phyloP scores from a whole-genome alignment of 805 yeast genomes.

The Wickerhamiella siamensis region DNA sequence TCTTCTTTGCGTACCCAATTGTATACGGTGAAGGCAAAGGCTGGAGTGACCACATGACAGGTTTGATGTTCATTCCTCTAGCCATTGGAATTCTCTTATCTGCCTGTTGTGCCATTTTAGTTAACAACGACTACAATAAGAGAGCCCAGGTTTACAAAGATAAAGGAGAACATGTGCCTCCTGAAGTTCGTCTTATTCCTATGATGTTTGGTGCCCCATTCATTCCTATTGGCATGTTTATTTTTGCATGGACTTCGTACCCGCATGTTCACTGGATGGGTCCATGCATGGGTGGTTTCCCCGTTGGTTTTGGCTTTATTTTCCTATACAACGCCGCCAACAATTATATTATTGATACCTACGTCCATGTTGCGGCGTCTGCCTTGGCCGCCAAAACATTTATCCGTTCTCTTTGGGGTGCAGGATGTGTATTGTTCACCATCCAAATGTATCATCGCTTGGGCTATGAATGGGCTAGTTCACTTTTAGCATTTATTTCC shows the following conservation, averaged over 20 bases:
- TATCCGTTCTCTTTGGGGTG: slow-evolving; percentile 40
- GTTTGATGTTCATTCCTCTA: slow-evolving; percentile 51
- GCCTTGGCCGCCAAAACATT: slow-evolving; percentile 72
- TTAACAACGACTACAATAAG: slow-evolving; percentile 27
- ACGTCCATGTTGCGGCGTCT: slow-evolving; percentile 46
- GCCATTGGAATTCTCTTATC: slow-evolving; percentile 67
- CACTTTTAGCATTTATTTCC: slow-evolving; percentile 38
- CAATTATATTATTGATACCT: slow-evolving; percentile 34
- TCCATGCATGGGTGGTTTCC: slow-evolving; percentile 31
- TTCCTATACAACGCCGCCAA: slow-evolving; percentile 45
- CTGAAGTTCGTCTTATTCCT: slow-evolving; percentile 46
- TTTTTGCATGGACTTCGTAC: slow-evolving; percentile 46
- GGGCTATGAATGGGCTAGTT: slow-evolving; percentile 46
- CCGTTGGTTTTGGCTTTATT: slow-evolving; percentile 33
- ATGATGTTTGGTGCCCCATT: slow-evolving; percentile 41
- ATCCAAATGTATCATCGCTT: slow-evolving; percentile 40
- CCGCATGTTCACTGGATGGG: slow-evolving; percentile 39
- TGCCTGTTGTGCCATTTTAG: slow-evolving; percentile 22
- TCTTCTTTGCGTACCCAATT: slow-evolving; percentile 51
- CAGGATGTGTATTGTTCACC: slow-evolving; percentile 44
- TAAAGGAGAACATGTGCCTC: slow-evolving; percentile 34
- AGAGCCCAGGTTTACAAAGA: slow-evolving; percentile 32
- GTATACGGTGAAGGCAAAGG: slow-evolving; percentile 40
- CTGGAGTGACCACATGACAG: slow-evolving; percentile 40
- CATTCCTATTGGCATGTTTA: slow-evolving; percentile 41